Conservation (phyloP, 768 basidiomycete genomes). For the Lactarius akahatsu region DNA sequence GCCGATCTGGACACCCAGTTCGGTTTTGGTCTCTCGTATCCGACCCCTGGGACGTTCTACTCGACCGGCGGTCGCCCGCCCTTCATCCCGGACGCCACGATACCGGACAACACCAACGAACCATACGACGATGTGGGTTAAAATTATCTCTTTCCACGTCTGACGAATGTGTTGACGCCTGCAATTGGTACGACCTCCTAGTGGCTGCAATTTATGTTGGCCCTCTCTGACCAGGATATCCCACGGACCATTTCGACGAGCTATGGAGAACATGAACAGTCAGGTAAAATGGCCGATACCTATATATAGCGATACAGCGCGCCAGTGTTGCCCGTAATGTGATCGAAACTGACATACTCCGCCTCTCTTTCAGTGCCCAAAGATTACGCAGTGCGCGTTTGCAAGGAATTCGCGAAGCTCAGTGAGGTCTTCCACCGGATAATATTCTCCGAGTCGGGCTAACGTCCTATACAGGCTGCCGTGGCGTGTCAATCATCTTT, state of each 20-base stretch:
- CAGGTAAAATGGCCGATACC: slow-evolving; percentile 41
- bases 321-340: neutral
- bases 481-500: slow-evolving; percentile 65
- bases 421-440: slow-evolving; percentile 37
- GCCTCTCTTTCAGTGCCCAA: slow-evolving; percentile 43
- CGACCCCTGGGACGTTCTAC: slow-evolving; percentile 31
- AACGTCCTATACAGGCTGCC: slow-evolving; percentile 46
- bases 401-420: slow-evolving; percentile 58
- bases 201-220: slow-evolving; percentile 64
- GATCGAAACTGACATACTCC: neutral
- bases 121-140: slow-evolving; percentile 23
- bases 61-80: slow-evolving; percentile 31
- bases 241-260: slow-evolving; percentile 69
- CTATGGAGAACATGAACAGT: slow-evolving; percentile 73
- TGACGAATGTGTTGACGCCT: neutral
- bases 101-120: slow-evolving; percentile 20
- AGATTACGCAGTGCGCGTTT: slow-evolving; percentile 50
- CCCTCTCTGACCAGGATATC: slow-evolving; percentile 37
- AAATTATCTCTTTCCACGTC: neutral
- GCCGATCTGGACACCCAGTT: slow-evolving; percentile 32
- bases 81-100: slow-evolving; percentile 24
- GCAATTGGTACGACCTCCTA: slow-evolving; percentile 28
- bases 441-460: neutral
- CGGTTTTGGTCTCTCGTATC: slow-evolving; percentile 31
- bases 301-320: neutral